Evolutionary conservation across 2,329 filamentous ascomycete genomes (phyloP).

Genomic region (Claviceps cyperi): DNA sequence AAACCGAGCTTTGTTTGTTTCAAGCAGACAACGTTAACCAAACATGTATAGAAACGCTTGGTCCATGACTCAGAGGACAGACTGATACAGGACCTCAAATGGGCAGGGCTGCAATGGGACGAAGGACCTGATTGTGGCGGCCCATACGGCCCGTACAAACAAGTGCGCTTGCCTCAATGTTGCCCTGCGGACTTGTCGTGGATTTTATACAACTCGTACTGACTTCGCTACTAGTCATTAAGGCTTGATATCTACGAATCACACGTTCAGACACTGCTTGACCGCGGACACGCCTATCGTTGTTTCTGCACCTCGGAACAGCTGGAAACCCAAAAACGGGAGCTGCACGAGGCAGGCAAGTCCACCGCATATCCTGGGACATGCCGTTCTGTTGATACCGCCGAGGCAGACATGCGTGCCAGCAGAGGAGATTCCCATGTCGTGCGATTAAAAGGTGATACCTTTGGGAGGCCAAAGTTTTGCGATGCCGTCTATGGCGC

Average conservation of each 20-base stretch:
- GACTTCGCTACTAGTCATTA: constrained; percentile 47
- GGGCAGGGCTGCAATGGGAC: constrained; percentile 86
- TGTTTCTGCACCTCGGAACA: constrained; percentile 77
- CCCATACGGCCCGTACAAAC: constrained; percentile 71
- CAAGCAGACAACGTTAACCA: neutral
- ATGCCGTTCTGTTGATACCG: constrained; percentile 51
- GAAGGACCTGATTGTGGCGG: constrained; percentile 81
- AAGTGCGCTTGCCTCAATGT: constrained; percentile 33
- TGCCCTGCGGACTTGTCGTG: no score
- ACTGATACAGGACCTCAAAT: constrained; percentile 66
- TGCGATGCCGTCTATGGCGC: constrained; percentile 67
- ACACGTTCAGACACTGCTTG: constrained; percentile 55
- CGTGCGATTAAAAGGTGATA: constrained; percentile 56
- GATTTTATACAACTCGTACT: neutral
- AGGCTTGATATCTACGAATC: constrained; percentile 57
- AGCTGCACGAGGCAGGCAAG: constrained; percentile 38
- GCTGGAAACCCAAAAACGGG: constrained; percentile 50
- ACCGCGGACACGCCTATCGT: constrained; percentile 65
- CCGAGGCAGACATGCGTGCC: constrained; percentile 59
- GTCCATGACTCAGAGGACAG: constrained; percentile 65
- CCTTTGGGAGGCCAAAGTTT: constrained; percentile 43
- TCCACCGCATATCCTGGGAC: constrained; percentile 41
- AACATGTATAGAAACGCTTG: constrained; percentile 51
- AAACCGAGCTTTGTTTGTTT: neutral
- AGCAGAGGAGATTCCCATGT: constrained; percentile 56